A percentile compares a stretch with the other conserved stretches of the same genome.
Evolutionary conservation across 2,329 filamentous ascomycete genomes (phyloP).

Genomic region (Exophiala calicioides): DNA sequence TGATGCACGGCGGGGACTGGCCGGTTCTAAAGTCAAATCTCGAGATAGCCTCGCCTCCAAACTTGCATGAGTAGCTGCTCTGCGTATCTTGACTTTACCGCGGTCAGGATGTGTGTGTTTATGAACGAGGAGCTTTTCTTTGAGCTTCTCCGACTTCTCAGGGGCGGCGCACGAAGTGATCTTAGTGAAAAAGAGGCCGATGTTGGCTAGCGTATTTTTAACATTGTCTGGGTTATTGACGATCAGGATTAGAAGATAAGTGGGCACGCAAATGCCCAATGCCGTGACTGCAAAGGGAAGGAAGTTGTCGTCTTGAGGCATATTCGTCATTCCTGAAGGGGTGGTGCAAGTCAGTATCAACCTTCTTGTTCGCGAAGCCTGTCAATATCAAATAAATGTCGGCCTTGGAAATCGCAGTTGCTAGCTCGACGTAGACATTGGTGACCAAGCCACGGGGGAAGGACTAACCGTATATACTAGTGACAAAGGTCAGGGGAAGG

Average conservation of each 20-base stretch:
- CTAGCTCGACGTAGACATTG: too few relatives aligned
- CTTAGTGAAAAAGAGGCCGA: conserved; percentile 16
- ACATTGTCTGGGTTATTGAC: conserved; percentile 36
- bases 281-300: conserved; percentile 46
- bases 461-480: conserved; percentile 29
- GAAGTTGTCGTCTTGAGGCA: conserved; percentile 40
- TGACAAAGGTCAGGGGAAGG: conserved; percentile 39
- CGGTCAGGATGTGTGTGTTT: conserved; percentile 3
- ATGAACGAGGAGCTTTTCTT: conserved; percentile 18
- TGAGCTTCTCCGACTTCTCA: conserved; percentile 20
- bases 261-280: conserved; percentile 46
- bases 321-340: conserved; percentile 35
- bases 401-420: too few relatives aligned
- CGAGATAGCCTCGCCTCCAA: conserved; percentile 19
- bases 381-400: too few relatives aligned
- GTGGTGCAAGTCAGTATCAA: too few relatives aligned
- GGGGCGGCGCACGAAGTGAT: conserved; percentile 18
- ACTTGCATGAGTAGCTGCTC: conserved; percentile 20
- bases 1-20: conserved; percentile 13
- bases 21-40: conserved; percentile 17
- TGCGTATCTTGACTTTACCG: conserved; percentile 10
- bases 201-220: conserved; percentile 3
- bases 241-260: conserved; percentile 49
- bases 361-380: background rate
- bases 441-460: background rate